phyloP scores from a whole-genome alignment of 1,284 basidiomycete species.

The Volvariella volvacea region DNA sequence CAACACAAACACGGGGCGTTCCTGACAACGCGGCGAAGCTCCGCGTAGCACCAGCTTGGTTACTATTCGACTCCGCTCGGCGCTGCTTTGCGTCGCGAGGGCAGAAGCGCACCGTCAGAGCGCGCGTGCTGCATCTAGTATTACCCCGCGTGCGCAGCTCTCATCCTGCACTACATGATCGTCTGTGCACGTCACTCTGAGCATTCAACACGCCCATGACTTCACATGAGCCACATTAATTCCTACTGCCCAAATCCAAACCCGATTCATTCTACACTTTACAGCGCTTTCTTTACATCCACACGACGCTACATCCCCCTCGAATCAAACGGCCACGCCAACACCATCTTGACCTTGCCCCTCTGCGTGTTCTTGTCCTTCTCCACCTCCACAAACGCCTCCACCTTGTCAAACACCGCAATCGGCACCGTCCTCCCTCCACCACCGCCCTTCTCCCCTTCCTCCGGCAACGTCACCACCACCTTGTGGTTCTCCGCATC shows the following conservation, averaged over 20 bases:
- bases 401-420: conserved; percentile 90
- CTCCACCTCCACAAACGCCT: conserved; percentile 85
- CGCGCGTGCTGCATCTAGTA: no score
- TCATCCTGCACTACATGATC: no score
- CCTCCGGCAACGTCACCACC: conserved; percentile 32
- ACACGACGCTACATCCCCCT: conserved; percentile 20
- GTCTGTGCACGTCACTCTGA: no score
- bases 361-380: conserved; percentile 95
- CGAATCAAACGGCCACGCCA: conserved; percentile 70
- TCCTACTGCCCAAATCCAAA: background rate
- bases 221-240: background rate
- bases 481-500: conserved; percentile 91
- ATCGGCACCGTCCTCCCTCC: conserved; percentile 46
- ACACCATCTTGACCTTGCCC: conserved; percentile 85
- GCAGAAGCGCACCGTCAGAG: no score
- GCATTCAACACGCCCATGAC: no score
- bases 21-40: no score
- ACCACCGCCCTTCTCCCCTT: background rate
- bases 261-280: background rate
- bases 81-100: no score
- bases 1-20: no score
- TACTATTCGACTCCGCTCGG: no score
- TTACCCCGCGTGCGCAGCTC: no score
- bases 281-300: background rate
- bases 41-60: no score